A percentile compares a stretch with the other conserved stretches of the same genome.
Conservation (phyloP, 2,329 filamentous ascomycete species). For the Colletotrichum sp. region DNA sequence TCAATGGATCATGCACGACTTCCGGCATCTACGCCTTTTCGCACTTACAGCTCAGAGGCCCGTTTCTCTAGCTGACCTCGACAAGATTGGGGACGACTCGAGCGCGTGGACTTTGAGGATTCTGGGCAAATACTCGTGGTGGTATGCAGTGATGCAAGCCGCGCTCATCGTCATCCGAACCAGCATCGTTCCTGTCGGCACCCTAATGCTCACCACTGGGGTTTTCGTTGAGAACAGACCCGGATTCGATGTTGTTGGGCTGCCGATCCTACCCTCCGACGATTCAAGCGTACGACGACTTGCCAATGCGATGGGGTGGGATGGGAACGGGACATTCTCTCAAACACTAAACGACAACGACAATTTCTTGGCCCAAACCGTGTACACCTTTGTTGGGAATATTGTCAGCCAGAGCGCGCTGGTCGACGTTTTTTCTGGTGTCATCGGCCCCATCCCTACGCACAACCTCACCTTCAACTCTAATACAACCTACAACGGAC, state of each 20-base stretch:
- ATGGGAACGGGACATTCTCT: neutral
- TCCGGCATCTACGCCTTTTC: slow-evolving; percentile 2
- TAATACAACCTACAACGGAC: neutral
- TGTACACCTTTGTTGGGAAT: neutral
- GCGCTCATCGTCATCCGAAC: neutral
- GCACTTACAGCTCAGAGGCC: slow-evolving; percentile 1
- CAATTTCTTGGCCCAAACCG: neutral
- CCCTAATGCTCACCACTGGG: neutral
- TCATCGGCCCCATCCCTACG: neutral
- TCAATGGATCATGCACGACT: slow-evolving; percentile 12
- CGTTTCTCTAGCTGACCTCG: neutral
- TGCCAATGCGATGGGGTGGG: slow-evolving; percentile 2
- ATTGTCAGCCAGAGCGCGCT: slow-evolving; percentile 7
- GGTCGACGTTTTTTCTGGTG: neutral
- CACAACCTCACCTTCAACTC: slow-evolving; percentile 3
- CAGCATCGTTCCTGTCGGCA: slow-evolving; percentile 2
- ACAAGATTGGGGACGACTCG: slow-evolving; percentile 5
- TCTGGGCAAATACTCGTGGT: neutral
- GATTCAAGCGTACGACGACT: neutral
- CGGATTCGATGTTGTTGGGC: neutral
- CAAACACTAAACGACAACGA: neutral
- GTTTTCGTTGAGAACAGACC: neutral
- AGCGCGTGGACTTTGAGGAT: neutral
- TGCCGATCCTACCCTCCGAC: neutral
- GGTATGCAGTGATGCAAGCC: slow-evolving; percentile 6